These are phyloP conservation scores for Suillus alpinus DNA, from an alignment of 768 basidiomycete genomes.

Conservation along the genomic window DNA sequence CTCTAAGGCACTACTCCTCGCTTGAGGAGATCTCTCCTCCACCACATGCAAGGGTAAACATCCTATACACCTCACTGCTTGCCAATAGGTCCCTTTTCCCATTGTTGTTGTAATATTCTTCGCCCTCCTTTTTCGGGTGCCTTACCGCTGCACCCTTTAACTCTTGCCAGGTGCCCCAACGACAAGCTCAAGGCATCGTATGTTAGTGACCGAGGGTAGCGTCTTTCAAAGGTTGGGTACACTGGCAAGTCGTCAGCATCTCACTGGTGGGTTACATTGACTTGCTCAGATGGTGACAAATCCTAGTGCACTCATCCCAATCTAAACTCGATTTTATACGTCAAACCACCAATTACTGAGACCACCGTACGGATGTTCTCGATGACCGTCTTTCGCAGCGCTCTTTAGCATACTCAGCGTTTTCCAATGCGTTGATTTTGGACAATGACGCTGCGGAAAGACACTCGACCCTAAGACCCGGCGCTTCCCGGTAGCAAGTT, in stretches of 20 bases:
- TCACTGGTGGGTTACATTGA: not conserved
- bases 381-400: not conserved
- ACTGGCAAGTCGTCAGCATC: not conserved
- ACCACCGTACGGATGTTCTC: too few species aligned
- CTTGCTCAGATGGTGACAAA: not conserved
- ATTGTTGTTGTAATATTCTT: too few species aligned
- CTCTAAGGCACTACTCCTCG: not conserved
- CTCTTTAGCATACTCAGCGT: not conserved
- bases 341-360: not conserved
- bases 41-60: not conserved
- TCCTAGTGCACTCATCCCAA: not conserved
- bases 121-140: not conserved
- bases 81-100: too few species aligned
- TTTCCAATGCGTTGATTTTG: not conserved
- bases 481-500: not conserved
- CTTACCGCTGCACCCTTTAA: not conserved
- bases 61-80: not conserved
- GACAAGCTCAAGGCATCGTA: not conserved
- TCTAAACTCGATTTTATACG: not conserved
- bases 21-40: not conserved
- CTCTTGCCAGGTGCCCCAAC: not conserved
- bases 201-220: not conserved
- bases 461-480: not conserved
- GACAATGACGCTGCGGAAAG: not conserved
- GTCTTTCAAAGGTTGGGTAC: not conserved